phyloP scores from a whole-genome alignment of 2,329 filamentous ascomycete species.

The Neopestalotiopsis sp. region DNA sequence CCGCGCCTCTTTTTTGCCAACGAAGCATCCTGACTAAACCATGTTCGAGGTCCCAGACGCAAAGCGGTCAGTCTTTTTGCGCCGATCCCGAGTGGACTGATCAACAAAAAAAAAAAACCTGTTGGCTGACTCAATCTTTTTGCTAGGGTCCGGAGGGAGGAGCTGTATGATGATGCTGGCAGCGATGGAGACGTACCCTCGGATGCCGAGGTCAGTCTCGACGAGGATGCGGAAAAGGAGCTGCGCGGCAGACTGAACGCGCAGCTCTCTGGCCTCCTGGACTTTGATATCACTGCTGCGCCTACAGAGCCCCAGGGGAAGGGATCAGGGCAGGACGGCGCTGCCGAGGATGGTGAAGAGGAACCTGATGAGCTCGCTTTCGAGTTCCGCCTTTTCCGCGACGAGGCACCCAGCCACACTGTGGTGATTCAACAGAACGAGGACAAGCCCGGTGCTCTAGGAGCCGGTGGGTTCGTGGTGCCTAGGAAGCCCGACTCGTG shows the following conservation, averaged over 20 bases:
- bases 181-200: constrained; percentile 13
- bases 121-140: background rate
- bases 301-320: constrained; percentile 19
- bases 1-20: background rate
- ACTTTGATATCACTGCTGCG: constrained; percentile 37
- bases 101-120: background rate
- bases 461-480: constrained; percentile 44
- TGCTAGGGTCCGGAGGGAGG: constrained; percentile 58
- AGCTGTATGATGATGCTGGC: constrained; percentile 49
- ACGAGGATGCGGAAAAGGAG: constrained; percentile 41
- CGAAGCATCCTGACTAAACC: constrained; percentile 14
- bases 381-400: constrained; percentile 63
- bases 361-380: constrained; percentile 49
- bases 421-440: constrained; percentile 54
- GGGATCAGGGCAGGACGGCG: constrained; percentile 17
- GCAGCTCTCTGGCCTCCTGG: constrained; percentile 52
- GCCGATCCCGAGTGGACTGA: background rate
- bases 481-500: constrained; percentile 49
- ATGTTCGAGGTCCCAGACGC: constrained; percentile 60
- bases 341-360: constrained; percentile 19
- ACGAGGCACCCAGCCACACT: constrained; percentile 48
- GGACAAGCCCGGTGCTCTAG: constrained; percentile 42
- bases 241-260: constrained; percentile 51
- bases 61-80: constrained; percentile 48
- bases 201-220: constrained; percentile 33